phyloP scores from a whole-genome alignment of 192 early-diverging fungal genomes.

The Gaertneriomyces semiglobifer region DNA sequence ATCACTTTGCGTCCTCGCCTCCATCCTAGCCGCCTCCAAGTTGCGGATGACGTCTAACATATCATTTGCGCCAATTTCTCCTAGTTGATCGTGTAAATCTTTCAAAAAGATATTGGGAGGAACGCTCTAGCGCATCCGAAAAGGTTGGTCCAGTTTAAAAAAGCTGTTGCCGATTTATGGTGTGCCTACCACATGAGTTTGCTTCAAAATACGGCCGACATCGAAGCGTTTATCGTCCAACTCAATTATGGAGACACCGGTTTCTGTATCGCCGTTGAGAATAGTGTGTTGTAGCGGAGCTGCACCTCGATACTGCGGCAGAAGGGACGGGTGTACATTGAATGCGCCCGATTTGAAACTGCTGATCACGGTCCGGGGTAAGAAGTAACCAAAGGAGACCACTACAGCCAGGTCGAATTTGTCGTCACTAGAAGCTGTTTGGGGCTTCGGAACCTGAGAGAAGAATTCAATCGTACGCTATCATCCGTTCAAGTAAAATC shows the following conservation, averaged over 20 bases:
- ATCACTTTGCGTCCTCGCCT: slow-evolving; percentile 64
- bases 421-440: not conserved
- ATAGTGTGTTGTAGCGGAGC: slow-evolving; percentile 86
- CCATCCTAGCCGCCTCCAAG: slow-evolving; percentile 57
- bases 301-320: slow-evolving; percentile 89
- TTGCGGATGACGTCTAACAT: slow-evolving; percentile 61
- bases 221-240: slow-evolving; percentile 76
- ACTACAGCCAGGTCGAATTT: slow-evolving; percentile 81
- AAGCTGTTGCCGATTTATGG: not conserved
- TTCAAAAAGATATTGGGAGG: slow-evolving; percentile 15
- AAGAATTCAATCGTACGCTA: too few relatives aligned
- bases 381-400: slow-evolving; percentile 91
- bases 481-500: too few relatives aligned
- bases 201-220: slow-evolving; percentile 76
- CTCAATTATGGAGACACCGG: slow-evolving; percentile 86
- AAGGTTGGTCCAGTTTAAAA: not conserved
- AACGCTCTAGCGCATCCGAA: slow-evolving; percentile 25
- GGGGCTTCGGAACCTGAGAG: not conserved
- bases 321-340: slow-evolving; percentile 91
- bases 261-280: slow-evolving; percentile 64
- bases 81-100: slow-evolving; percentile 43
- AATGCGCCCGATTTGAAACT: slow-evolving; percentile 66
- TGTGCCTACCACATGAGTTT: slow-evolving; percentile 54
- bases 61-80: slow-evolving; percentile 54
- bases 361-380: slow-evolving; percentile 69